Evolutionary conservation across 31 red algal genomes (phyloP), one percentile per base, ranked within the genome.

Genomic region (Odonthalia washingtoniensis): DNA sequence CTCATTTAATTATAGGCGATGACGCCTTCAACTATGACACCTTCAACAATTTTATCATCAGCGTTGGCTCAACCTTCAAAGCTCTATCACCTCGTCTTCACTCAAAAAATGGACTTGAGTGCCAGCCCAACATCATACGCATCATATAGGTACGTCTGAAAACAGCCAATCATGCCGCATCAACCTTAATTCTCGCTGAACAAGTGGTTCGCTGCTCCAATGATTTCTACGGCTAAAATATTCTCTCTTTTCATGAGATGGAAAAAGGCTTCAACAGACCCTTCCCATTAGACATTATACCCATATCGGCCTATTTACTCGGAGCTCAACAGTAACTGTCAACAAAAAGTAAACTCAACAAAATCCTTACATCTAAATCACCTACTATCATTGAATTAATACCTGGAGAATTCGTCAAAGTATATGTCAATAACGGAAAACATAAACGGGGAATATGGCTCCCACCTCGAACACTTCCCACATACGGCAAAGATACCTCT

Each of bases 371-470:
- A n/a, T 60, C 69, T 6, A 86, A 86, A 49, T 18, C 66, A 21
- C 18, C 70, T 12, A 86, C 24, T 36, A 57, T 0, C 4, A 41
- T 35, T 0, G 64, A 73, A 31, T 34, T 86, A 3, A 4, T 32
- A 1, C 17, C 70, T 16, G 39, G 82, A 28, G 69, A 86, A 12
- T 27, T 0, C 24, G 34, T 74, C 46, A 21, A 86, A 33, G 68
- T 75, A 4, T 86, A 70, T 40, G 41, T 83, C 33, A 83, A 83
- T n/a, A n/a, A n/a, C n/a, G n/a, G n/a, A n/a, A n/a, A n/a, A n/a
- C n/a, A n/a, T n/a, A n/a, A n/a, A n/a, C n/a, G n/a, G n/a, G n/a
- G n/a, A n/a, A n/a, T n/a, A n/a, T n/a, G n/a, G n/a, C n/a, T n/a
- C n/a, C n/a, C n/a, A n/a, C n/a, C n/a, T n/a, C n/a, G n/a, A n/a